Percentiles rank a stretch among this genome's conserved stretches.
Evolutionary conservation across 2,329 filamentous ascomycete species (phyloP).

Genomic region (Fusarium mexicanum): DNA sequence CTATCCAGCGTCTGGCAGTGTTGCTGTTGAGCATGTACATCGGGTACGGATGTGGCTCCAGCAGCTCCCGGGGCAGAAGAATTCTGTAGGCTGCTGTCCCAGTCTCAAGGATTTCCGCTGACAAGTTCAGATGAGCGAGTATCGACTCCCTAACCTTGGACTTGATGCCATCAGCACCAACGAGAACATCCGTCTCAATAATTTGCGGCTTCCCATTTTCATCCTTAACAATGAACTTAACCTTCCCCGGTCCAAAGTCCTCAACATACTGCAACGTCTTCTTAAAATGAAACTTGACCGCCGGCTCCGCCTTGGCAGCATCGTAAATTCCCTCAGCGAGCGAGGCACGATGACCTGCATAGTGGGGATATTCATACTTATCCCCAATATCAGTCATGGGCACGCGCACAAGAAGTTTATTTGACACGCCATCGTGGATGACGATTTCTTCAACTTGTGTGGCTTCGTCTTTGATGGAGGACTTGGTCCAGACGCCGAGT

Average conservation of each 20-base stretch:
- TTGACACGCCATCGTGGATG: background rate
- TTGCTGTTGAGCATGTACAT: constrained; percentile 18
- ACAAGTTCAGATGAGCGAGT: background rate
- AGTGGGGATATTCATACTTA: constrained; percentile 20
- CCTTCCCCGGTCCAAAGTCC: background rate
- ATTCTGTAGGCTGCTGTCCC: constrained; percentile 12
- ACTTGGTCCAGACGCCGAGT: constrained; percentile 18
- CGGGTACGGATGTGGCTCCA: constrained; percentile 10
- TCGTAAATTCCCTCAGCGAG: constrained; percentile 8
- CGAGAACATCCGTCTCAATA: constrained; percentile 13
- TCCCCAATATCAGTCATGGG: constrained; percentile 5
- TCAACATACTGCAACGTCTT: constrained; percentile 8
- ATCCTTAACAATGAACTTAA: background rate
- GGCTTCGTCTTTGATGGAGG: background rate
- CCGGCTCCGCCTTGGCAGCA: constrained; percentile 8
- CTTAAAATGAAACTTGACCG: constrained; percentile 14
- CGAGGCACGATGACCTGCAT: constrained; percentile 16
- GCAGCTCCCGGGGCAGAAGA: background rate
- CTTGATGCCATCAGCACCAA: constrained; percentile 28
- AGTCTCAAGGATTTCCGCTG: background rate
- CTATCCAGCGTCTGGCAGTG: constrained; percentile 2
- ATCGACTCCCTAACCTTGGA: constrained; percentile 21
- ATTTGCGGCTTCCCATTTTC: background rate
- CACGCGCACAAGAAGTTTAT: background rate
- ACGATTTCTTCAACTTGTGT: constrained; percentile 5